Percentiles rank a stretch among this genome's conserved stretches.
phyloP scores from a whole-genome alignment of 2,329 filamentous ascomycete genomes.

The Botrytis cinerea region DNA sequence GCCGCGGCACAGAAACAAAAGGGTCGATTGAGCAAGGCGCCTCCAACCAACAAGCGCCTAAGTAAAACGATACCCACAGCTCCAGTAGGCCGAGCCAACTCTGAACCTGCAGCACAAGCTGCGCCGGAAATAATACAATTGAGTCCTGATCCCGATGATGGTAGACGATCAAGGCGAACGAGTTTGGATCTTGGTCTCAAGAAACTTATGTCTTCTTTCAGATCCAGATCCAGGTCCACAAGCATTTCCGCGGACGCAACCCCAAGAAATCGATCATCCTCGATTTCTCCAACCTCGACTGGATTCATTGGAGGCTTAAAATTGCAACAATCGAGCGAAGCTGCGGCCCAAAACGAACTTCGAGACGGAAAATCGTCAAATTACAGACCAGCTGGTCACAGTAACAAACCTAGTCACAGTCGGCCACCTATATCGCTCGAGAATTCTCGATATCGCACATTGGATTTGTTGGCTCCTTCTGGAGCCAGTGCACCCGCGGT shows the following conservation, averaged over 20 bases:
- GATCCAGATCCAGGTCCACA: constrained; percentile 20
- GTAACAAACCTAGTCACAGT: constrained; percentile 8
- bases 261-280: not conserved
- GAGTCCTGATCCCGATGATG: constrained; percentile 4
- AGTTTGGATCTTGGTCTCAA: constrained; percentile 35
- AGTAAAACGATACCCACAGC: constrained; percentile 8
- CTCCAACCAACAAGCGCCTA: constrained; percentile 32
- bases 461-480: constrained; percentile 1
- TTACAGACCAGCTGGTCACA: not conserved
- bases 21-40: constrained; percentile 41
- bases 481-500: not conserved
- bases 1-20: constrained; percentile 16
- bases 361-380: constrained; percentile 10
- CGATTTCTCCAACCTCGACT: constrained; percentile 14
- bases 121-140: constrained; percentile 6
- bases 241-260: constrained; percentile 9
- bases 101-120: not conserved
- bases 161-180: constrained; percentile 29
- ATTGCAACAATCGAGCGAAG: constrained; percentile 36
- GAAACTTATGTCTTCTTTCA: constrained; percentile 29
- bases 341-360: constrained; percentile 28
- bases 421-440: constrained; percentile 20
- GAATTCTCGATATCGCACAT: constrained; percentile 16
- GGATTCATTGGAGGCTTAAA: constrained; percentile 42
- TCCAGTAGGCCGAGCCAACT: constrained; percentile 5